Evolutionary conservation across 2,329 filamentous ascomycete species (phyloP).

Genomic region (Nannizziopsis barbatae): DNA sequence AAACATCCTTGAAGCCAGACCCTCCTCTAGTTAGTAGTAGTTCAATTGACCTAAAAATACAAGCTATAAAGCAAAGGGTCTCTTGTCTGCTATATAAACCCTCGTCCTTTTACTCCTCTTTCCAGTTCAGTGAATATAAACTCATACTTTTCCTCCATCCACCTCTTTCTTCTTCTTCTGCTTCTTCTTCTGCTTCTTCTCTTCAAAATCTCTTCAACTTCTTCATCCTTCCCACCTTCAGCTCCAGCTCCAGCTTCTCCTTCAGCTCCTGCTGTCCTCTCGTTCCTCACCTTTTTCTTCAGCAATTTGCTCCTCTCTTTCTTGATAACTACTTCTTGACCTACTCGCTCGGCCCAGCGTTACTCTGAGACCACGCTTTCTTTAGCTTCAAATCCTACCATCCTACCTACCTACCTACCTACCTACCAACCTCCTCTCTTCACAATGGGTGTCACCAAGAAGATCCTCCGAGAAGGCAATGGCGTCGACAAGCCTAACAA

Average conservation of each 20-base stretch:
- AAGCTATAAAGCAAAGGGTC: no score
- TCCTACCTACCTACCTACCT: not conserved
- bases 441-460: slow-evolving; percentile 63
- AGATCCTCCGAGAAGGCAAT: slow-evolving; percentile 50
- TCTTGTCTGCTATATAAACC: no score
- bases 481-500: slow-evolving; percentile 47
- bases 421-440: not conserved
- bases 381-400: not conserved
- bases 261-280: not conserved
- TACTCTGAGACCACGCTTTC: no score
- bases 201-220: no score
- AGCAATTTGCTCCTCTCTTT: no score
- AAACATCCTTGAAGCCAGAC: no score
- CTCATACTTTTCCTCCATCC: not conserved
- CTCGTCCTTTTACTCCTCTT: not conserved
- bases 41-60: no score
- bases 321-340: no score
- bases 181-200: not conserved
- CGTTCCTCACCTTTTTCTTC: not conserved
- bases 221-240: not conserved
- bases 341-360: no score
- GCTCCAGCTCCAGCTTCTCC: not conserved
- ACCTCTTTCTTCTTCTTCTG: not conserved
- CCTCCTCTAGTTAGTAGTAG: no score
- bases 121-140: not conserved